A percentile compares a stretch with the other conserved stretches of the same genome.
phyloP scores from a whole-genome alignment of 2,329 filamentous ascomycete species.

The Trichoderma harzianum region DNA sequence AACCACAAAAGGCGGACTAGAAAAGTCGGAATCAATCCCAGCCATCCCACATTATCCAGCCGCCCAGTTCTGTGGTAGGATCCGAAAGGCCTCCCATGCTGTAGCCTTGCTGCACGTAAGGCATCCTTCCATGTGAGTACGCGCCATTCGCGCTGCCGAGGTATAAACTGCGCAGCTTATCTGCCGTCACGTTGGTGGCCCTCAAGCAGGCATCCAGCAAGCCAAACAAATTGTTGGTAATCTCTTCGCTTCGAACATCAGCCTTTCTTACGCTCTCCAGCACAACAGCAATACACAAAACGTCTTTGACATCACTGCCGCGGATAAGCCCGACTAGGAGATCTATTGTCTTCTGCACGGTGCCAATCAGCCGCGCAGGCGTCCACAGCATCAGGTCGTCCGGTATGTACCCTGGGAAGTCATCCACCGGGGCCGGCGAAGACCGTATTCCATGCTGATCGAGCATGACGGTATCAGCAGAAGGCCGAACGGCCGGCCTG shows the following conservation, averaged over 20 bases:
- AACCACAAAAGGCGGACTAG: background rate
- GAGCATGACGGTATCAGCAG: constrained; percentile 29
- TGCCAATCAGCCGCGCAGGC: constrained; percentile 38
- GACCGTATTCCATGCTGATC: constrained; percentile 32
- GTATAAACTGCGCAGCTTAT: constrained; percentile 29
- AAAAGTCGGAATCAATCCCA: constrained; percentile 30
- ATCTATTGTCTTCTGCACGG: constrained; percentile 47
- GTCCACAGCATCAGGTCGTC: constrained; percentile 43
- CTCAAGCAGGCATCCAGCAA: constrained; percentile 46
- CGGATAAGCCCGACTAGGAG: constrained; percentile 45
- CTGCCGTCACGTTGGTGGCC: constrained; percentile 42
- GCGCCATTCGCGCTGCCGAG: constrained; percentile 23
- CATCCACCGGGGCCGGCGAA: constrained; percentile 36
- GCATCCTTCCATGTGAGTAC: constrained; percentile 28
- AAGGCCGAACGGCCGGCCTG: constrained; percentile 32
- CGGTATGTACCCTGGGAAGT: constrained; percentile 33
- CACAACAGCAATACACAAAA: constrained; percentile 47
- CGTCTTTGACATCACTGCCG: constrained; percentile 50
- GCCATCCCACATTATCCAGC: constrained; percentile 41
- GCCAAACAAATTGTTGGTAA: constrained; percentile 39
- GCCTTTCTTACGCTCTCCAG: constrained; percentile 43
- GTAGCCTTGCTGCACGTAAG: constrained; percentile 31
- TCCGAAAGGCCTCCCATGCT: constrained; percentile 28
- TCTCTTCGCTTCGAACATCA: constrained; percentile 42
- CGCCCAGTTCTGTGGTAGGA: constrained; percentile 29